These are phyloP conservation scores for Blastobotrys arbuscula DNA, from an alignment of 1,139 yeast genomes.

Conservation along the genomic window DNA sequence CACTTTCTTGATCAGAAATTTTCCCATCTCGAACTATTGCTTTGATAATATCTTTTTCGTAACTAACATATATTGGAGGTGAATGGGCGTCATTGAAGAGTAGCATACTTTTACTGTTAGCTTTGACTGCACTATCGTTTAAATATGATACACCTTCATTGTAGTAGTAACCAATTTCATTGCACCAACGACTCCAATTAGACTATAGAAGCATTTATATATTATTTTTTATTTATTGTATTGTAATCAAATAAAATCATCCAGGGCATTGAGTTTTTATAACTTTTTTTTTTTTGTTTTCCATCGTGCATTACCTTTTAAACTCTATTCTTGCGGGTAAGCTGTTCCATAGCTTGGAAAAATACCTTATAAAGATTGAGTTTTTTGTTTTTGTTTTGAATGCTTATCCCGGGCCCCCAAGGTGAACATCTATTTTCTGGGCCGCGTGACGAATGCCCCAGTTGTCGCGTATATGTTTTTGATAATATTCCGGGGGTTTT, in stretches of 20 bases:
- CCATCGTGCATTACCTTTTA: not conserved
- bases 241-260: not conserved
- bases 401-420: no score
- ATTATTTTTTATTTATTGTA: not conserved
- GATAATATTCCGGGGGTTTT: no score
- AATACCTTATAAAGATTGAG: not conserved
- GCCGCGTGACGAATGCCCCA: no score
- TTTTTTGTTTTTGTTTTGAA: not conserved
- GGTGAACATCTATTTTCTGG: no score
- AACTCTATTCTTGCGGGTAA: no score
- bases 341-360: no score
- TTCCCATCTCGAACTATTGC: not conserved
- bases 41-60: not conserved
- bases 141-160: conserved; percentile 7
- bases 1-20: not conserved
- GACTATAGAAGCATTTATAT: not conserved
- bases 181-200: not conserved
- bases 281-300: not conserved
- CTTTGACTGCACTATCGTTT: conserved; percentile 1
- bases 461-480: no score
- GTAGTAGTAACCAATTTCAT: not conserved
- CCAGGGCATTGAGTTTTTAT: not conserved
- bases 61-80: not conserved
- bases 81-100: conserved; percentile 9
- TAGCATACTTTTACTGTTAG: not conserved